Evolutionary conservation across 1,284 basidiomycete genomes (phyloP), one percentile per base, ranked within the genome.

Genomic region (Moesziomyces globuligerus): DNA sequence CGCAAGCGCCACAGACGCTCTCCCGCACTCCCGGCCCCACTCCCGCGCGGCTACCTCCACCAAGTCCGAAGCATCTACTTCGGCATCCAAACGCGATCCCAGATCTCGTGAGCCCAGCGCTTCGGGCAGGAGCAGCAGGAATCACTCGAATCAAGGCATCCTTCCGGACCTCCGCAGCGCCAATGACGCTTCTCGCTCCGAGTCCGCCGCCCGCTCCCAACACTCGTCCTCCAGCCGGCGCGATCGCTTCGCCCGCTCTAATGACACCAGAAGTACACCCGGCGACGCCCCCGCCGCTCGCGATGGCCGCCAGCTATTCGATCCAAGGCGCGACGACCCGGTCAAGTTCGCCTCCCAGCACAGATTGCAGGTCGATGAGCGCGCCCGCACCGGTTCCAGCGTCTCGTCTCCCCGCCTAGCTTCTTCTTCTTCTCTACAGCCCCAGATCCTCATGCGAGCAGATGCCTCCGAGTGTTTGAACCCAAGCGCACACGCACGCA

Each of bases 301-400:
- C 23, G 58, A 57, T 42, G 62, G 56, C n/a, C 61, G 74, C 28
- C 67, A 76, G 49, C 74, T 94, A 0, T 94, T 93, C 60, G 91
- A 94, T 79, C 90, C 89, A 60, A 85, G 90, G 44, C 90, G 90
- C 80, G 90, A 94, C 80, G 90, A 94, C 80, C 91, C 92, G 0
- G 88, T 93, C 40, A 87, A 58, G 25, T 77, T 77, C 41, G 72
- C 72, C 0, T 59, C 67, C 4, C 51, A 64, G 47, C 55, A 61
- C 26, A 62, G 73, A 43, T 49, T 38, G 18, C 55, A 67, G 20
- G 47, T 43, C 29, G 68, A 70, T 15, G 59, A 47, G 10, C 50
- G 51, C 8, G 43, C 34, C 20, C 58, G 55, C 11, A 29, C 70
- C 9, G 24, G 24, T 17, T 37, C 56, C 18, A 43, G 47, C 8